Percentiles rank a stretch among this genome's conserved stretches.
These are phyloP conservation scores for Sarcodon aspratus DNA, from an alignment of 768 basidiomycete genomes.

Conservation along the genomic window DNA sequence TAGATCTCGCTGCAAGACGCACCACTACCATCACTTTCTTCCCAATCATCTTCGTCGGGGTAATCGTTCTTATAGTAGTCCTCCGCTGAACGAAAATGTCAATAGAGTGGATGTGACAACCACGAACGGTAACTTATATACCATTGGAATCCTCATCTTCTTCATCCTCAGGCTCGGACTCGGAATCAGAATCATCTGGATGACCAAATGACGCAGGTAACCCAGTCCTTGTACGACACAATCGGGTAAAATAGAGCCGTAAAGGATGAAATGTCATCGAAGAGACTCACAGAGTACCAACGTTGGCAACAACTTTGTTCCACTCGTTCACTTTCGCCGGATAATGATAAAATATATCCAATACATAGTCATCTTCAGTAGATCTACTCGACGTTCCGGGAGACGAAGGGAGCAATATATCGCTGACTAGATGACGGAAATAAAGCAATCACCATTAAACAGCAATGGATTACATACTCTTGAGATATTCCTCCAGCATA, in stretches of 20 bases:
- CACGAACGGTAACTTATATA: slow-evolving; percentile 15
- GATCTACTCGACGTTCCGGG: slow-evolving; percentile 7
- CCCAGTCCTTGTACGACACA: slow-evolving; percentile 35
- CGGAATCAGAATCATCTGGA: slow-evolving; percentile 31
- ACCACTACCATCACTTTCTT: slow-evolving; percentile 30
- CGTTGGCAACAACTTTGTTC: slow-evolving; percentile 32
- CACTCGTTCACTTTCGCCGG: slow-evolving; percentile 49
- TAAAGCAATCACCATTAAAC: not conserved
- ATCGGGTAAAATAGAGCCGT: not conserved
- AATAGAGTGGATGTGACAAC: not conserved
- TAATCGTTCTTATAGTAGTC: slow-evolving; percentile 83
- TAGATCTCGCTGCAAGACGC: not conserved
- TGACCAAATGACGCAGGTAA: slow-evolving; percentile 47
- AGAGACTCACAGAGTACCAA: slow-evolving; percentile 53
- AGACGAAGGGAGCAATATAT: slow-evolving; percentile 12
- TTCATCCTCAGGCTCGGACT: slow-evolving; percentile 60
- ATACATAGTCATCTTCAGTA: slow-evolving; percentile 55
- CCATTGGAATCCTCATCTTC: slow-evolving; percentile 83
- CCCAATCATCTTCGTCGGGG: slow-evolving; percentile 53
- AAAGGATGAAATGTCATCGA: not conserved
- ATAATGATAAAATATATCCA: slow-evolving; percentile 75
- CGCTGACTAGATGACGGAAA: slow-evolving; percentile 17
- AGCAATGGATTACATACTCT: slow-evolving; percentile 25
- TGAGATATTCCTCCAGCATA: slow-evolving; percentile 66
- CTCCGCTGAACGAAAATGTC: slow-evolving; percentile 37